Evolutionary conservation across 2,329 filamentous ascomycete species (phyloP), one percentile per base, ranked within the genome.

Genomic region (Penicillium frequentans): DNA sequence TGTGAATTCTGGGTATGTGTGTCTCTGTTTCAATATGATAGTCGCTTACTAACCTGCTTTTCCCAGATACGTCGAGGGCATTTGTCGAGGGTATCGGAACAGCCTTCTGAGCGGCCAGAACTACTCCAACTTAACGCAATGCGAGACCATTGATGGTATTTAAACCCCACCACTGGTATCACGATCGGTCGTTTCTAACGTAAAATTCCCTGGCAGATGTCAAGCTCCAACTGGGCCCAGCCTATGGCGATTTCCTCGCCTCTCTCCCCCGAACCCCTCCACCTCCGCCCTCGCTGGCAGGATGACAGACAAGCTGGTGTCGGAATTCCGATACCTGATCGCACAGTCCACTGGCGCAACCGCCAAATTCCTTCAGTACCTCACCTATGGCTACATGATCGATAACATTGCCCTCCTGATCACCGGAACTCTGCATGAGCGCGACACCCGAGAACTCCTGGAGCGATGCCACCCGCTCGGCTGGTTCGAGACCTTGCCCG

Each of bases 311-410:
- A 99, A 99, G 82, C 88, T 99, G 64, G 93, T 99, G 63, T 89
- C 93, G 64, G 95, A 99, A 76, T 99, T 99, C 76, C 89, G 92
- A 72, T 99, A 99, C 75, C 84, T 99, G 46, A 91, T 96, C 67
- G 92, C 93, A 61, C 96, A 99, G 73, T 90, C 93, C 27, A 91
- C 91, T 2, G 95, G 95, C 16, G 91, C 92, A 1, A 86, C 97
- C 37, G 89, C 93, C 61, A 92, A 91, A 73, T 99, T 99, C 77
- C 92, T 99, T 86, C 92, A 98, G 76, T 99, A 96, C 77, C 82
- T 99, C 60, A 99, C 95, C 1, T 99, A 99, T 75, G 93, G 93
- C 61, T 99, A 99, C 83, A 99, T 99, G 95, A 99, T 99, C 77
- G 95, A 99, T 79, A 99, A 99, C 70, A 92, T 99, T 52, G 95